A percentile compares a stretch with the other conserved stretches of the same genome.
Conservation (phyloP, 306 rosid genomes). For the Myrica gale region DNA sequence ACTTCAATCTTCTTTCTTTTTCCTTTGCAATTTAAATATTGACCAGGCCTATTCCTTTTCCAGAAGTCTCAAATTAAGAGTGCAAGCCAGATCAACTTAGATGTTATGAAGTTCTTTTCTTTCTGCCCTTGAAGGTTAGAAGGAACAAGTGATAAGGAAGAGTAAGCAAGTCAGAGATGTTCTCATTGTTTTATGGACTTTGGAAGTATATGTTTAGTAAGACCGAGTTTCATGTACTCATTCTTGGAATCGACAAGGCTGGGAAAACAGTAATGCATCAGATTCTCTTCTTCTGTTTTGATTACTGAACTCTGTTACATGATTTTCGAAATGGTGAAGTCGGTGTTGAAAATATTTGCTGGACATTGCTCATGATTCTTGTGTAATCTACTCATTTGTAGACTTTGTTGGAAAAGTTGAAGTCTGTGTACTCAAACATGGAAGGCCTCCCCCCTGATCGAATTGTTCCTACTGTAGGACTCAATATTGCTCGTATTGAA, state of each 20-base stretch:
- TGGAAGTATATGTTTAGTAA: conserved; percentile 88
- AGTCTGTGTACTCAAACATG: conserved; percentile 66
- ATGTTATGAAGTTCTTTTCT: conserved; percentile 36
- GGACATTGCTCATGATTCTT: conserved; percentile 12
- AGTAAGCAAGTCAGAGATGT: conserved; percentile 52
- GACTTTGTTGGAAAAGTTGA: conserved; percentile 97
- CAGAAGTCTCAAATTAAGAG: conserved; percentile 30
- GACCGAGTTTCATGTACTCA: conserved; percentile 94
- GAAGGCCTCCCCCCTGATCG: conserved; percentile 97
- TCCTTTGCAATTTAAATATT: conserved; percentile 15
- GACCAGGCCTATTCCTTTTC: conserved; percentile 15
- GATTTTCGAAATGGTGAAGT: background rate
- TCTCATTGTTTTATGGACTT: conserved; percentile 89
- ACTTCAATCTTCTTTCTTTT: background rate
- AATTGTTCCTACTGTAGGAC: conserved; percentile 97
- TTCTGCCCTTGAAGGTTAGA: conserved; percentile 42
- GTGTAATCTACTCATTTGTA: conserved; percentile 29
- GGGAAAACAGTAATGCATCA: conserved; percentile 85
- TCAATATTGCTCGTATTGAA: conserved; percentile 94
- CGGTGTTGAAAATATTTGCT: background rate
- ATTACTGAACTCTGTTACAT: conserved; percentile 17
- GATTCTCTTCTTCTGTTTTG: conserved; percentile 17
- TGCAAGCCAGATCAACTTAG: conserved; percentile 27
- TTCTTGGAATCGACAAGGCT: conserved; percentile 96
- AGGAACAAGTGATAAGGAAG: conserved; percentile 26